These are phyloP conservation scores for Lachancea cidri DNA, from an alignment of 805 yeast genomes.

Conservation along the genomic window DNA sequence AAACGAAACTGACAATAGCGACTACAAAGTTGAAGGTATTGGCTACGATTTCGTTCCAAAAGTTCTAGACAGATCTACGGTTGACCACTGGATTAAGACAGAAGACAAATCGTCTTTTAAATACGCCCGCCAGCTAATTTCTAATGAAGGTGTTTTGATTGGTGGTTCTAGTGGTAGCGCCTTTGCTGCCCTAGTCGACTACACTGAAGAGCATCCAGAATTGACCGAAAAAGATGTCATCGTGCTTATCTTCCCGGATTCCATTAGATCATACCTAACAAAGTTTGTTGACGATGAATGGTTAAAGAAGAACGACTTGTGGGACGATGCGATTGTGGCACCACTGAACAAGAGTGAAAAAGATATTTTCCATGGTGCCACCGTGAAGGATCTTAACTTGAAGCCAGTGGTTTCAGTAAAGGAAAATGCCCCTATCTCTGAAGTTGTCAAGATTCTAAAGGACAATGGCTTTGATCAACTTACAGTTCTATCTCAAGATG, in stretches of 20 bases:
- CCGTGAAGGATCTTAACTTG: conserved; percentile 63
- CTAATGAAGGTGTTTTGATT: conserved; percentile 80
- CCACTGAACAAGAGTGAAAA: conserved; percentile 29
- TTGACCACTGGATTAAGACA: conserved; percentile 82
- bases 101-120: conserved; percentile 76
- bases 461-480: conserved; percentile 79
- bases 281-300: conserved; percentile 89
- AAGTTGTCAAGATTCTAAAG: conserved; percentile 65
- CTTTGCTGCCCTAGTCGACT: conserved; percentile 68
- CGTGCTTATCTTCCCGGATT: conserved; percentile 82
- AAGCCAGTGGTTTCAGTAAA: conserved; percentile 77
- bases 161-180: conserved; percentile 92
- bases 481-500: conserved; percentile 59
- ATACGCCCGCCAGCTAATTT: conserved; percentile 73
- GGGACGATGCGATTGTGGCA: conserved; percentile 45
- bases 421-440: conserved; percentile 51
- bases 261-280: conserved; percentile 79
- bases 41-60: conserved; percentile 88
- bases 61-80: conserved; percentile 58
- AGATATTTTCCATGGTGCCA: conserved; percentile 47
- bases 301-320: conserved; percentile 75
- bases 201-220: conserved; percentile 52
- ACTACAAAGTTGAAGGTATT: conserved; percentile 83
- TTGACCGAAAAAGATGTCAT: conserved; percentile 68
- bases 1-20: conserved; percentile 47